phyloP scores from a whole-genome alignment of 495 filamentous ascomycete genomes.

The Aspergillus haitiensis region DNA sequence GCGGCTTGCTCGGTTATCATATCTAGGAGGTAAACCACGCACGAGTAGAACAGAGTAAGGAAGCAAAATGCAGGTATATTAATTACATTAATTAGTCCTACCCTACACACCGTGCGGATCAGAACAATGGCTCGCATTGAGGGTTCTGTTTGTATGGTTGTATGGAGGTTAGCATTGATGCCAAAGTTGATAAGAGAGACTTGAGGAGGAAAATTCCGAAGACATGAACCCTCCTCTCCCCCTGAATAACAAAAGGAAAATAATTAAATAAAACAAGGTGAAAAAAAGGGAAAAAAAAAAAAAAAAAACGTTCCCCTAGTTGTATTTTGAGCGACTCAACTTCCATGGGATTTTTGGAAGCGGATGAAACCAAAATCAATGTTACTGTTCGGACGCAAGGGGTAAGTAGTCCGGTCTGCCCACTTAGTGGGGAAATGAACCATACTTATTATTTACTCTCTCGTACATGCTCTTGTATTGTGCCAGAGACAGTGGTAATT shows the following conservation, averaged over 20 bases:
- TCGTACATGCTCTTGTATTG: no score
- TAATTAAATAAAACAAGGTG: background rate
- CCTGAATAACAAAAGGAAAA: no score
- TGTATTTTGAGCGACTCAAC: background rate
- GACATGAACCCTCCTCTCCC: no score
- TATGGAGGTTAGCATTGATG: no score
- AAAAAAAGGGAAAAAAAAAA: background rate
- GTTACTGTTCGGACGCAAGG: slow-evolving; percentile 7
- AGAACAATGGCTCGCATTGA: no score
- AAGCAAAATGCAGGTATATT: no score
- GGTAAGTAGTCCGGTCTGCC: background rate
- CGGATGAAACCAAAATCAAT: slow-evolving; percentile 22
- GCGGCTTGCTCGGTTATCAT: background rate
- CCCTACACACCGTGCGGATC: no score
- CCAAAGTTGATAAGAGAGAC: no score
- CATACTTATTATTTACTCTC: background rate
- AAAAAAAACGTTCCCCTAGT: slow-evolving; percentile 2
- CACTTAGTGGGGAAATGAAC: background rate
- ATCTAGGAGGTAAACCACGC: background rate
- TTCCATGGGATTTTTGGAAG: slow-evolving; percentile 2
- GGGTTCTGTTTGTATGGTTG: no score
- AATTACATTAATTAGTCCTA: no score
- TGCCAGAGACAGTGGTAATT: background rate
- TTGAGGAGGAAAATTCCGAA: no score
- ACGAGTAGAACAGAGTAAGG: no score